These are phyloP conservation scores for Penicillium sp. DNA, from an alignment of 2,329 filamentous ascomycete genomes.

Conservation along the genomic window DNA sequence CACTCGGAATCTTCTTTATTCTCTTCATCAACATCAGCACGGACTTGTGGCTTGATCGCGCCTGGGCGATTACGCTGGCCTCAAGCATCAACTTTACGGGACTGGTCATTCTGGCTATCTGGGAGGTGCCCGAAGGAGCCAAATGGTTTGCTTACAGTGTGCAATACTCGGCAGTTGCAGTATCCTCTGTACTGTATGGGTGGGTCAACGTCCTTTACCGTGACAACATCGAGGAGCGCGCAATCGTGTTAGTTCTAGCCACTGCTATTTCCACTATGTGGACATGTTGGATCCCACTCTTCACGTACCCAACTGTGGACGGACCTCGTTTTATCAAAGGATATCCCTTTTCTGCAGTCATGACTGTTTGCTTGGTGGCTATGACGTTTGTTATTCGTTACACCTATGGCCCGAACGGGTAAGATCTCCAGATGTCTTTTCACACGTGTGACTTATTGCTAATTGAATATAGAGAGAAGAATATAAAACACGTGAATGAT, in stretches of 20 bases:
- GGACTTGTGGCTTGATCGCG: neutral
- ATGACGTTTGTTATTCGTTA: neutral
- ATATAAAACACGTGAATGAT: neutral
- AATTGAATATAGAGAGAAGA: neutral
- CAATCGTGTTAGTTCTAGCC: neutral
- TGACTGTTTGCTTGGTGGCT: neutral
- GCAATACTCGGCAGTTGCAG: neutral
- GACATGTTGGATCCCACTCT: neutral
- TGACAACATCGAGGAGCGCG: neutral
- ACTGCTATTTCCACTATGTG: neutral
- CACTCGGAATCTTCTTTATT: neutral
- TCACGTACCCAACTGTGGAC: neutral
- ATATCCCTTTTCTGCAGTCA: neutral
- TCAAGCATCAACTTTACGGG: neutral
- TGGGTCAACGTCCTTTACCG: neutral
- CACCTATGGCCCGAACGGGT: neutral
- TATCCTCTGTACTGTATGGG: neutral
- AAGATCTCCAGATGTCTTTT: neutral
- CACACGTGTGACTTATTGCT: neutral
- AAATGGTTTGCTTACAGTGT: neutral
- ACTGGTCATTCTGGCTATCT: neutral
- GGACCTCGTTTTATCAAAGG: neutral
- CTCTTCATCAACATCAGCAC: neutral
- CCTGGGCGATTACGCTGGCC: neutral
- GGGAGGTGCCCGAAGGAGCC: neutral